Evolutionary conservation across 768 basidiomycete genomes (phyloP).

Genomic region (Vishniacozyma victoriae): DNA sequence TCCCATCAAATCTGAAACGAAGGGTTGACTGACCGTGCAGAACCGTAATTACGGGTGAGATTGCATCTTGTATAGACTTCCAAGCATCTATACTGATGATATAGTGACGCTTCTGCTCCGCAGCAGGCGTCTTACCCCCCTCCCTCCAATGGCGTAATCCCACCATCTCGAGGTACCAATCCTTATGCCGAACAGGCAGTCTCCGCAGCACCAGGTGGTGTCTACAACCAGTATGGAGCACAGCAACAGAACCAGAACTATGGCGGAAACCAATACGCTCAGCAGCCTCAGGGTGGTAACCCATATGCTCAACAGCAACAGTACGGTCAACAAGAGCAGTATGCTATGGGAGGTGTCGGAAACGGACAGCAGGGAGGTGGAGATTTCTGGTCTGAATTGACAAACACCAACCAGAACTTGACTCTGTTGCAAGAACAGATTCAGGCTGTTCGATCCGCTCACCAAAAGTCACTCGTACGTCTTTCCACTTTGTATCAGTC

Average conservation of each 20-base stretch:
- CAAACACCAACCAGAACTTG: constrained; percentile 27
- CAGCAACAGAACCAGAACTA: constrained; percentile 7
- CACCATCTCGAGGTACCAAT: constrained; percentile 23
- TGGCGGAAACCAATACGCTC: background rate
- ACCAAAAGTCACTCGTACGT: constrained; percentile 42
- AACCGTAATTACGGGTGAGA: constrained; percentile 36
- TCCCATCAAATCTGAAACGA: background rate
- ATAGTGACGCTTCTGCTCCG: constrained; percentile 31
- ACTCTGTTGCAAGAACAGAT: constrained; percentile 44
- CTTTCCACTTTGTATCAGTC: background rate
- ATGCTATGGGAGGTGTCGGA: constrained; percentile 29
- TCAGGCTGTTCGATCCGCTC: constrained; percentile 40
- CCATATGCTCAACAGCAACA: constrained; percentile 25
- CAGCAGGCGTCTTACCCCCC: constrained; percentile 40
- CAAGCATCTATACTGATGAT: background rate
- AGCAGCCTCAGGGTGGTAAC: constrained; percentile 11
- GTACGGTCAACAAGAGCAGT: constrained; percentile 44
- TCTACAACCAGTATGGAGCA: constrained; percentile 13
- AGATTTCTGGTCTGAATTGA: constrained; percentile 43
- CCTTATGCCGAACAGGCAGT: constrained; percentile 38
- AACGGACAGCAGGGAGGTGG: constrained; percentile 15
- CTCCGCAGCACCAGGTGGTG: constrained; percentile 13
- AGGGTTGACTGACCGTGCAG: constrained; percentile 5
- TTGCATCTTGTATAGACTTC: background rate
- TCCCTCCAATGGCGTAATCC: constrained; percentile 32